These are phyloP conservation scores for Stemphylium beticola DNA, from an alignment of 2,329 filamentous ascomycete species.

Conservation along the genomic window DNA sequence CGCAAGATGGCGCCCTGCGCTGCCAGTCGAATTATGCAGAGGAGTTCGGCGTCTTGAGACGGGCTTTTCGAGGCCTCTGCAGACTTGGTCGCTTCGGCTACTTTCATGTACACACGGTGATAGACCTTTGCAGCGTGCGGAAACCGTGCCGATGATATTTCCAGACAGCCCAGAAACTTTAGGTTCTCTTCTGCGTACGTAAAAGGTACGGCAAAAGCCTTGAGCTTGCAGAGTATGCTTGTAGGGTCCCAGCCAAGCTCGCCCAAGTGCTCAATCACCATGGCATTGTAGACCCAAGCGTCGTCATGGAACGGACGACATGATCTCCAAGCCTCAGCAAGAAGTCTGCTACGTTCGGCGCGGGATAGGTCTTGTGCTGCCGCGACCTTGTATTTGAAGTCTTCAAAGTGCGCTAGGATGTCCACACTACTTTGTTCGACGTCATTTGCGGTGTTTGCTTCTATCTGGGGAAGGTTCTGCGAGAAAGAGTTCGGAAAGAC, in stretches of 20 bases:
- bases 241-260: slow-evolving; percentile 15
- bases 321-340: slow-evolving; percentile 8
- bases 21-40: slow-evolving; percentile 19
- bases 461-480: not conserved
- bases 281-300: slow-evolving; percentile 15
- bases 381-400: slow-evolving; percentile 17
- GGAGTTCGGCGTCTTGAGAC: slow-evolving; percentile 16
- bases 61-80: slow-evolving; percentile 1
- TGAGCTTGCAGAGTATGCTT: slow-evolving; percentile 7
- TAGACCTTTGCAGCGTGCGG: slow-evolving; percentile 6
- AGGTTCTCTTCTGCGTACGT: slow-evolving; percentile 15
- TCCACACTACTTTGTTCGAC: not conserved
- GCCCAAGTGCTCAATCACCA: slow-evolving; percentile 20
- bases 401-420: slow-evolving; percentile 9
- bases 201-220: slow-evolving; percentile 10
- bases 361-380: not conserved
- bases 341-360: not conserved
- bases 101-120: slow-evolving; percentile 14
- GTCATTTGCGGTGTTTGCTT: not conserved
- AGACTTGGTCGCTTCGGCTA: slow-evolving; percentile 15
- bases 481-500: slow-evolving; percentile 5
- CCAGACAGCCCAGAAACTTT: slow-evolving; percentile 21
- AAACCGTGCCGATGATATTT: slow-evolving; percentile 6
- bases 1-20: slow-evolving; percentile 15
- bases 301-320: slow-evolving; percentile 12